These are phyloP conservation scores for Macaranga tanarius DNA, from an alignment of 441 rosid species.

Conservation along the genomic window DNA sequence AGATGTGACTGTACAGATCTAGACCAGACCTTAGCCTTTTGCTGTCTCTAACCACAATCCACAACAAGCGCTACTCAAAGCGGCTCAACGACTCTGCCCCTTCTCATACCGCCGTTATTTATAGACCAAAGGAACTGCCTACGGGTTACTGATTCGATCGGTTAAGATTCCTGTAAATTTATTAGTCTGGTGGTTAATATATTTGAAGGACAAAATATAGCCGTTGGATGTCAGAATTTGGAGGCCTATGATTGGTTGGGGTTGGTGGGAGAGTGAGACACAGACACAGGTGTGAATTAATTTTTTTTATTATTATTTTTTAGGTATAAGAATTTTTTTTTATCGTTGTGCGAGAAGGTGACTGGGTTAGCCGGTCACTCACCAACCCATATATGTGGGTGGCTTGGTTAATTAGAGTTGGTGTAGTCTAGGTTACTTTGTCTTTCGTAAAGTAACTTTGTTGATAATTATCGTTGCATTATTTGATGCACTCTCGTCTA, in stretches of 20 bases:
- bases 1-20: conserved; percentile 25
- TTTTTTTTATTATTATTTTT: neutral
- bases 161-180: conserved; percentile 19
- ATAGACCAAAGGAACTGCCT: conserved; percentile 22
- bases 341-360: neutral
- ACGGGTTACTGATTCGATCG: conserved; percentile 33
- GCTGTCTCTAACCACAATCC: conserved; percentile 24
- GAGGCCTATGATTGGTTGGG: conserved; percentile 18
- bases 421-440: no score
- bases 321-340: neutral
- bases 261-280: conserved; percentile 31
- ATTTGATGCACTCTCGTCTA: no score
- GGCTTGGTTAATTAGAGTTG: conserved; percentile 14
- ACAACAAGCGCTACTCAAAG: neutral
- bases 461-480: no score
- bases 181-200: neutral
- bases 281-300: neutral
- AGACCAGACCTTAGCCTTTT: neutral
- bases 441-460: no score
- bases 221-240: conserved; percentile 37
- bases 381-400: conserved; percentile 37
- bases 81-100: neutral
- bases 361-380: conserved; percentile 32
- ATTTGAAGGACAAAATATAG: conserved; percentile 11
- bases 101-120: conserved; percentile 23